Evolutionary conservation across 1,139 yeast genomes (phyloP).

Genomic region (Taphrina populina): DNA sequence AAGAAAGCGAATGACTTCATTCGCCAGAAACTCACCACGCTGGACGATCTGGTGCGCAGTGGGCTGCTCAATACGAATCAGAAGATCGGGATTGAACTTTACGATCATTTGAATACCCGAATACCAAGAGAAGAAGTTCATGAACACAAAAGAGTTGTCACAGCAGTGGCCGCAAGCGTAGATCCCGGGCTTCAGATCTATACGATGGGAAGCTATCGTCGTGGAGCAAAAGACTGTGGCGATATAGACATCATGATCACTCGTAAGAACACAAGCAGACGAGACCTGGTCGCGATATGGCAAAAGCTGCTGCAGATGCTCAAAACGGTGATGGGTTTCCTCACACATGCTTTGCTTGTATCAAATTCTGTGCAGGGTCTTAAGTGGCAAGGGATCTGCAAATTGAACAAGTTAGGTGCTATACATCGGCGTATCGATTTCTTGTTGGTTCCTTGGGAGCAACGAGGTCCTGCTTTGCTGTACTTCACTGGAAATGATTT

Average conservation of each 20-base stretch:
- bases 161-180: constrained; percentile 44
- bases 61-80: constrained; percentile 48
- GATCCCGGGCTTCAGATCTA: constrained; percentile 49
- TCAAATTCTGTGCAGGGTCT: constrained; percentile 37
- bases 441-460: constrained; percentile 53
- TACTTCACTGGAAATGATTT: constrained; percentile 62
- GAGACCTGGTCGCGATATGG: constrained; percentile 44
- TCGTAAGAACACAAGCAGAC: constrained; percentile 45
- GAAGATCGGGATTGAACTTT: constrained; percentile 53
- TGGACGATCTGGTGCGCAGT: constrained; percentile 49
- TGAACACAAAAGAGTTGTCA: constrained; percentile 49
- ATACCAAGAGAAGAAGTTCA: constrained; percentile 55
- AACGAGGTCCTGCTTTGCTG: constrained; percentile 55
- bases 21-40: constrained; percentile 47
- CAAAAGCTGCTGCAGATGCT: constrained; percentile 44
- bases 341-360: constrained; percentile 44
- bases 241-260: constrained; percentile 59
- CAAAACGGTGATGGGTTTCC: constrained; percentile 43
- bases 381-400: constrained; percentile 48
- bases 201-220: constrained; percentile 59
- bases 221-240: constrained; percentile 55
- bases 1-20: constrained; percentile 52
- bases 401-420: constrained; percentile 41
- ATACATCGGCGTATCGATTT: constrained; percentile 59
- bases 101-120: constrained; percentile 53